These are phyloP conservation scores for Pythium guiyangense DNA, from an alignment of 352 stramenopile species.

Conservation along the genomic window DNA sequence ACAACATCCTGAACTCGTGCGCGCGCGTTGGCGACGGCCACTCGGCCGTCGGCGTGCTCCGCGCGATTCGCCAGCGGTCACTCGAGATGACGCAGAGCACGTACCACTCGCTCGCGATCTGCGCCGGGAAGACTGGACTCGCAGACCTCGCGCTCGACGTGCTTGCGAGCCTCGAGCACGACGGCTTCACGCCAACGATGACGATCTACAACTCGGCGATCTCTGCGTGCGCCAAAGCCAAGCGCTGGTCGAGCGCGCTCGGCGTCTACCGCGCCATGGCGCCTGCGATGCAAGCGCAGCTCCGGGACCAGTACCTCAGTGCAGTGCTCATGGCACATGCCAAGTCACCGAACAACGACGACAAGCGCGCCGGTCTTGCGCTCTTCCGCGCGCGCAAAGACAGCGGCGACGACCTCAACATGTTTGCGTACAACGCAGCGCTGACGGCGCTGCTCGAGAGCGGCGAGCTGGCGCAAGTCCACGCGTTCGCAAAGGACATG, in stretches of 20 bases:
- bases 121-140: slow-evolving; percentile 66
- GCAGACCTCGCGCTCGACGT: slow-evolving; percentile 65
- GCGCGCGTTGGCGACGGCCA: slow-evolving; percentile 65
- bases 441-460: slow-evolving; percentile 52
- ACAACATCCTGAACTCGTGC: slow-evolving; percentile 85
- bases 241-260: slow-evolving; percentile 65
- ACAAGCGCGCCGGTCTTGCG: slow-evolving; percentile 31
- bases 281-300: slow-evolving; percentile 21
- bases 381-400: slow-evolving; percentile 54
- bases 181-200: slow-evolving; percentile 50
- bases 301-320: slow-evolving; percentile 54
- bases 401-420: slow-evolving; percentile 37
- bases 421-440: slow-evolving; percentile 71
- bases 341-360: slow-evolving; percentile 40
- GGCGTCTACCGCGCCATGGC: slow-evolving; percentile 61
- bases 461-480: slow-evolving; percentile 50
- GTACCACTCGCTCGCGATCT: slow-evolving; percentile 80
- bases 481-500: slow-evolving; percentile 53
- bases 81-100: slow-evolving; percentile 72
- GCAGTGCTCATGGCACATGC: slow-evolving; percentile 73
- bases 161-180: slow-evolving; percentile 41
- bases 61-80: slow-evolving; percentile 48
- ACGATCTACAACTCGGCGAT: slow-evolving; percentile 84
- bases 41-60: slow-evolving; percentile 61
- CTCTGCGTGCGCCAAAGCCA: slow-evolving; percentile 68